Base-by-base conservation (phyloP, 2,329 filamentous ascomycete genomes). In the Trichophyton benhamiae region DNA sequence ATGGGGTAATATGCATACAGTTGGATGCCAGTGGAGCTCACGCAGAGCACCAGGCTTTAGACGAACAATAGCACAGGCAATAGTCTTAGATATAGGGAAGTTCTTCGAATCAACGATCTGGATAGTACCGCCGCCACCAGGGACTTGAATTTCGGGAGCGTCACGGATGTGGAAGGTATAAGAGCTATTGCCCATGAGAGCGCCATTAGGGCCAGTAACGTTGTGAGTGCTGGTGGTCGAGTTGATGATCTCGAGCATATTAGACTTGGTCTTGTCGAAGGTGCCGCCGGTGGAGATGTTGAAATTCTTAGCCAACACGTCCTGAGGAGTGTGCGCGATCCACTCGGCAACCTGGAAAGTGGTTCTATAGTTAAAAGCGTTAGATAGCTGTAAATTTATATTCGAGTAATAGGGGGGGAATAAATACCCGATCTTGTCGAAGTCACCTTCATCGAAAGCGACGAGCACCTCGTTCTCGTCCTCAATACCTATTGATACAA, bases 261-360 rank as follows among this genome's bases (percentile, higher is more conserved):
- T 81, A 0, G 79, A 75, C 0, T 76, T 67, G 0, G 87, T 74
- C 5, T 76, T 77, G 64, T 81, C 76, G 64, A 88, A 87, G 55
- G 85, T 78, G 0, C 79, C 79, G 0, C 79, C 79, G 22, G 79
- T 76, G 57, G 82, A 76, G 20, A 88, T 78, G 25, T 83, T 83
- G 65, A 88, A 87, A 75, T 87, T 88, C 74, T 86, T 87, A 36
- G 85, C 84, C 0, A 88, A 75, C 49, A 88, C 77, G 0, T 77
- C 74, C 61, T 80, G 82, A 0, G 86, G 85, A 0, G 85, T 88
- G 68, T 87, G 85, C 0, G 80, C 75, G 41, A 88, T 77, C 85
- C 85, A 88, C 73, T 88, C 85, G 65, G 85, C 84, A 25, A 88
- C 77, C 74, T 84, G 86, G 77, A 88, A 88, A 0, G 86, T 87